phyloP scores from a whole-genome alignment of 371 early-diverging fungal genomes.

The Mortierella sp. region DNA sequence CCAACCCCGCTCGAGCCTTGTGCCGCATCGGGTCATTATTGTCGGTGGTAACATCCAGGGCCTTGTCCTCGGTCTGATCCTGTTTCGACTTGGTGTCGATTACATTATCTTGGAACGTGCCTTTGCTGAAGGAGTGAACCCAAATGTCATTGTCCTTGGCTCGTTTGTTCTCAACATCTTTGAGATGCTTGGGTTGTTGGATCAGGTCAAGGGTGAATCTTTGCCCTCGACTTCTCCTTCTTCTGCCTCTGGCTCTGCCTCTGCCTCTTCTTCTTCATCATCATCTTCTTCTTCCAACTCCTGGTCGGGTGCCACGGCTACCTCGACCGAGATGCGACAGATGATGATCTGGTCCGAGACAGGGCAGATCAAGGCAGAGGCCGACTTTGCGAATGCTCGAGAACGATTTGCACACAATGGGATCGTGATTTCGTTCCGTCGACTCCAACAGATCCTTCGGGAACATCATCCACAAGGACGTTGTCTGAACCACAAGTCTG shows the following conservation, averaged over 20 bases:
- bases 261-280: background rate
- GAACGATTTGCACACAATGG: constrained; percentile 22
- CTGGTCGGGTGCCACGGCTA: background rate
- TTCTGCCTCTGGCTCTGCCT: background rate
- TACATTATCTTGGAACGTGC: constrained; percentile 20
- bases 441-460: constrained; percentile 10
- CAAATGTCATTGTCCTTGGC: constrained; percentile 14
- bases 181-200: constrained; percentile 19
- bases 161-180: constrained; percentile 25
- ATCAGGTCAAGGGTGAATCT: background rate
- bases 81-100: constrained; percentile 10
- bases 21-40: constrained; percentile 14
- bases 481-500: constrained; percentile 2
- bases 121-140: background rate
- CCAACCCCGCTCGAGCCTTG: background rate
- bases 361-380: constrained; percentile 13
- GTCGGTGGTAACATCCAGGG: constrained; percentile 25
- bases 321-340: constrained; percentile 8
- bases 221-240: background rate
- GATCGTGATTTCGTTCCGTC: background rate
- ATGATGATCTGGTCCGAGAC: constrained; percentile 20
- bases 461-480: background rate
- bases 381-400: constrained; percentile 12
- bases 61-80: constrained; percentile 18
- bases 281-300: background rate